phyloP scores from a whole-genome alignment of 2,329 filamentous ascomycete genomes.

The Rhynchosporium agropyri region DNA sequence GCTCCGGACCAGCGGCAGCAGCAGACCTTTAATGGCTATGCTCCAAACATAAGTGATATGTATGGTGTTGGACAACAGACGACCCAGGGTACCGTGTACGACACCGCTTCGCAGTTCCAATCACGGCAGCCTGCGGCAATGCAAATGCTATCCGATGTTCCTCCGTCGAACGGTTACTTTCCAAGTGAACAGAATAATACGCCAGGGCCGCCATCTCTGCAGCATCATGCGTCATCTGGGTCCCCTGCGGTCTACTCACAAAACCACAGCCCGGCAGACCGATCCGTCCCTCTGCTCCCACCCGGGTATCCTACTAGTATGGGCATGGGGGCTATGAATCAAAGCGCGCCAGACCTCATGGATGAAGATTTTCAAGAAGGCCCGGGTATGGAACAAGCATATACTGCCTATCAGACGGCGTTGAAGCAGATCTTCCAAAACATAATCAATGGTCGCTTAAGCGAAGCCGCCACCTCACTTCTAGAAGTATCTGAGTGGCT shows the following conservation, averaged over 20 bases:
- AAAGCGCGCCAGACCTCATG: conserved; percentile 49
- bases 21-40: conserved; percentile 60
- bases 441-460: conserved; percentile 60
- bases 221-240: conserved; percentile 53
- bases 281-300: conserved; percentile 54
- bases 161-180: conserved; percentile 70
- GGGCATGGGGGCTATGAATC: conserved; percentile 51
- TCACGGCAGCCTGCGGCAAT: conserved; percentile 75
- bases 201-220: conserved; percentile 58
- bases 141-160: conserved; percentile 73
- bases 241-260: conserved; percentile 61
- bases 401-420: conserved; percentile 65
- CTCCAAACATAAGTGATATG: conserved; percentile 63
- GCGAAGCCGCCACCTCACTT: conserved; percentile 60
- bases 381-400: conserved; percentile 64
- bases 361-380: conserved; percentile 59
- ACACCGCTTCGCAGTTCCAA: conserved; percentile 71
- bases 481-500: conserved; percentile 68
- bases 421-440: conserved; percentile 64
- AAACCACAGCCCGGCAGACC: conserved; percentile 51
- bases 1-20: conserved; percentile 58
- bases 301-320: conserved; percentile 54
- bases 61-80: conserved; percentile 73
- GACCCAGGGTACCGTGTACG: conserved; percentile 69
- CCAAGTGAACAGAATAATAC: conserved; percentile 64